phyloP scores from a whole-genome alignment of 352 stramenopile species.

The Pelagophyceae sp. region DNA sequence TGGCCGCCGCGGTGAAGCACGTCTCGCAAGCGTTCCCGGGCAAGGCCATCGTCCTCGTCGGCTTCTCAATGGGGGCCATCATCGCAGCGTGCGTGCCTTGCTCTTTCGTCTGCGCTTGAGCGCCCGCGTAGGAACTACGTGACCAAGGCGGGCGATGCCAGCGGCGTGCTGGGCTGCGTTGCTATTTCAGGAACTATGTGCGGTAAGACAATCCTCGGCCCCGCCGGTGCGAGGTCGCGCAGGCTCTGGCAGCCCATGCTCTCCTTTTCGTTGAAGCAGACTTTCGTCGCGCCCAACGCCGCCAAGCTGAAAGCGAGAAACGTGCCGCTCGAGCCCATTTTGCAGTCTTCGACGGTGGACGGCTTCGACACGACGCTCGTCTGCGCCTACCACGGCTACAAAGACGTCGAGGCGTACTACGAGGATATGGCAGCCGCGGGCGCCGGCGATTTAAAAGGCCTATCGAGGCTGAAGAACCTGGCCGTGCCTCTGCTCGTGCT shows the following conservation, averaged over 20 bases:
- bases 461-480: slow-evolving; percentile 38
- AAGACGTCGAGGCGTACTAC: slow-evolving; percentile 27
- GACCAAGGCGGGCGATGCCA: slow-evolving; percentile 25
- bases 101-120: no score
- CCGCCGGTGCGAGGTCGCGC: slow-evolving; percentile 41
- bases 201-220: neutral
- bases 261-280: slow-evolving; percentile 42
- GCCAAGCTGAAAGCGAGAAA: neutral
- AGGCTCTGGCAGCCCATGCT: slow-evolving; percentile 61
- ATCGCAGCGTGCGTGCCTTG: no score
- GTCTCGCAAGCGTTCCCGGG: slow-evolving; percentile 37
- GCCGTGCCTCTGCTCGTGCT: slow-evolving; percentile 48
- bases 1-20: slow-evolving; percentile 39
- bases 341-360: slow-evolving; percentile 21
- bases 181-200: slow-evolving; percentile 49
- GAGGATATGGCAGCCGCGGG: slow-evolving; percentile 33
- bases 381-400: slow-evolving; percentile 35
- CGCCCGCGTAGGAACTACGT: no score
- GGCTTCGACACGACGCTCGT: slow-evolving; percentile 36
- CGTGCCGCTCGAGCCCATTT: slow-evolving; percentile 12
- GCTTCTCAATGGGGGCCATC: slow-evolving; percentile 48
- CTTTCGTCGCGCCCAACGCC: slow-evolving; percentile 45
- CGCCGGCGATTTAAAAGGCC: slow-evolving; percentile 19
- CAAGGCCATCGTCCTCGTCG: slow-evolving; percentile 44
- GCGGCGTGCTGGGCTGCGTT: slow-evolving; percentile 48